Base-by-base conservation (phyloP, 371 early-diverging fungal genomes). In the Syncephalastrum contaminatum region DNA sequence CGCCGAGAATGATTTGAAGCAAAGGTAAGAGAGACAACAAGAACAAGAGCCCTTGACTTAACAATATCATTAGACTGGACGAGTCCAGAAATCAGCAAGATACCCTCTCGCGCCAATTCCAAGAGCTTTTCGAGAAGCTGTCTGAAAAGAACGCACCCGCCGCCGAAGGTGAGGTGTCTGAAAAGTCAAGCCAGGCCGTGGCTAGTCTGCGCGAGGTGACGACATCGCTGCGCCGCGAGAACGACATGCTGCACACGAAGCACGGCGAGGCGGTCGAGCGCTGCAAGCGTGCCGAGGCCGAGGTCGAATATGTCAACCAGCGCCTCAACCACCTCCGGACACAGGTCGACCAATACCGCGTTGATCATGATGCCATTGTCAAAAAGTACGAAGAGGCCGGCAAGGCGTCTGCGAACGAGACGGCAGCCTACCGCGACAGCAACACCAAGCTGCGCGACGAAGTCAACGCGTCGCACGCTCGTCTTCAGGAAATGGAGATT, bases 251-350 rank as follows among this genome's bases (percentile, higher is more conserved):
- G 22, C 62, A 61, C 16, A 54, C 58, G 4, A 51, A 58, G 40
- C 48, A 49, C 18, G 53, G 39, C n/a, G 66, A 66, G 13, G 56
- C 55, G 13, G 50, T 16, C 7, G 45, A 61, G 48, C 50, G 44
- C 13, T 55, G 57, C 36, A 47, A 66, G 5, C 52, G 58, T 4
- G 55, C 58, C 3, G 53, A 52, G 13, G 18, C 52, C 13, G 59
- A 61, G 36, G 47, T 54, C n/a, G 66, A 66, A 42, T 59, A 58
- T 39, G 59, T 58, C 6, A 58, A 58, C 18, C 61, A 57, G 2
- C 61, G 53, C 15, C 48, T 66, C 18, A 46, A 46, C 0, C 25
- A 51, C 10, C 61, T 56, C 4, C 54, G 62, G 8, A 45, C 49
- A 1, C 43, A 56, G 18, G 43, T 56, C 42, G 66, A 58, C 43